Evolutionary conservation across 2,329 filamentous ascomycete species (phyloP).

Genomic region (Ascochyta rabiei): DNA sequence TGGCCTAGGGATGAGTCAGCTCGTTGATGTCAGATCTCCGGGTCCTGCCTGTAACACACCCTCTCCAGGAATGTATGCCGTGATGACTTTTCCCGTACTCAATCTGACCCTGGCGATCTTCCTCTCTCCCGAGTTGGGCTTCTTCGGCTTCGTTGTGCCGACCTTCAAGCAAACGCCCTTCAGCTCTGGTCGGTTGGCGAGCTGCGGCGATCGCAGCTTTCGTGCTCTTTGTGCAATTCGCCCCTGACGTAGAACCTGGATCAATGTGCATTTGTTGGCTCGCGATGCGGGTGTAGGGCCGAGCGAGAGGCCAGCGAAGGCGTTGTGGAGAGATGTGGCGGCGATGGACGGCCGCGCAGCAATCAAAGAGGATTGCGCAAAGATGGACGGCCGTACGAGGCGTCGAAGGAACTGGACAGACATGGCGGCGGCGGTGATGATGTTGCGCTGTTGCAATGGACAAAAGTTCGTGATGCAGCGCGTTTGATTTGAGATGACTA

Average conservation of each 20-base stretch:
- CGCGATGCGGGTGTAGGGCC: constrained; percentile 50
- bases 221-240: constrained; percentile 80
- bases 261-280: constrained; percentile 53
- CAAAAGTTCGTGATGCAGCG: constrained; percentile 24
- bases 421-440: constrained; percentile 39
- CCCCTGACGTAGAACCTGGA: constrained; percentile 68
- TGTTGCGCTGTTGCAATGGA: constrained; percentile 7
- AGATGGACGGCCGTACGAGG: constrained; percentile 45
- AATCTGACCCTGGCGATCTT: constrained; percentile 93
- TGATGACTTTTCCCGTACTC: constrained; percentile 84
- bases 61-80: constrained; percentile 95
- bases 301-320: constrained; percentile 24
- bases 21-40: background rate
- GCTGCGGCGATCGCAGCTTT: constrained; percentile 85
- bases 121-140: constrained; percentile 96
- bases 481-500: background rate
- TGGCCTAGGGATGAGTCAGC: constrained; percentile 63
- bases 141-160: constrained; percentile 93
- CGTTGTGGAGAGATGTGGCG: constrained; percentile 27
- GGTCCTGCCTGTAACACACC: constrained; percentile 53
- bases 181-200: constrained; percentile 77
- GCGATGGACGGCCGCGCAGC: constrained; percentile 29
- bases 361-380: constrained; percentile 24
- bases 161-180: constrained; percentile 98
- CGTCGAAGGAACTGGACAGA: constrained; percentile 48